Conservation (phyloP, 106 monocot species). For the Apostasia shenzhenica region DNA sequence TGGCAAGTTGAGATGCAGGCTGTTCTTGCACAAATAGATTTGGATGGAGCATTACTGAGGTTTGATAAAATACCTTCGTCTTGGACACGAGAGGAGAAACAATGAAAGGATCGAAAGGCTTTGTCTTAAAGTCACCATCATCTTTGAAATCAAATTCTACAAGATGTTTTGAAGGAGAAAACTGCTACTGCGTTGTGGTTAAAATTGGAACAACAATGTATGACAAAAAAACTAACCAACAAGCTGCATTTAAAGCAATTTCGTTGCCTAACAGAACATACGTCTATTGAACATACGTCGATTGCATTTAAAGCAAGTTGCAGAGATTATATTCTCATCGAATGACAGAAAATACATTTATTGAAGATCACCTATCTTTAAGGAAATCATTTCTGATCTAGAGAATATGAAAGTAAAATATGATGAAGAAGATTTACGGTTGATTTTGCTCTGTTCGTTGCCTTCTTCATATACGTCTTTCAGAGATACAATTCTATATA, state of each 20-base stretch:
- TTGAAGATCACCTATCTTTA: not conserved
- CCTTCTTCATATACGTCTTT: not conserved
- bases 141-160: not conserved
- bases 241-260: not conserved
- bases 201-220: not conserved
- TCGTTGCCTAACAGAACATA: not conserved
- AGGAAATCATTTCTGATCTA: not conserved
- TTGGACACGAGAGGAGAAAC: not conserved
- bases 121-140: conserved; percentile 1
- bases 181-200: not conserved
- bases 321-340: not conserved
- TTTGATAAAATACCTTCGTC: not conserved
- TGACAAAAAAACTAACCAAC: not conserved
- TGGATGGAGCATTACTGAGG: not conserved
- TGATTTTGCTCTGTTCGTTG: not conserved
- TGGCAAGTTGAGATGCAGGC: conserved; percentile 3
- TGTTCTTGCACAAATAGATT: not conserved
- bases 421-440: not conserved
- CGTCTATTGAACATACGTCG: not conserved
- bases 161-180: conserved; percentile 8
- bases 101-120: not conserved
- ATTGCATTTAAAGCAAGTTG: too few species aligned
- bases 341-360: not conserved
- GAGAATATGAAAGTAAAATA: not conserved
- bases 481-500: not conserved